Evolutionary conservation across 2,329 filamentous ascomycete genomes (phyloP), one percentile per base, ranked within the genome.

Genomic region (Lasiodiplodia hormozganensis): DNA sequence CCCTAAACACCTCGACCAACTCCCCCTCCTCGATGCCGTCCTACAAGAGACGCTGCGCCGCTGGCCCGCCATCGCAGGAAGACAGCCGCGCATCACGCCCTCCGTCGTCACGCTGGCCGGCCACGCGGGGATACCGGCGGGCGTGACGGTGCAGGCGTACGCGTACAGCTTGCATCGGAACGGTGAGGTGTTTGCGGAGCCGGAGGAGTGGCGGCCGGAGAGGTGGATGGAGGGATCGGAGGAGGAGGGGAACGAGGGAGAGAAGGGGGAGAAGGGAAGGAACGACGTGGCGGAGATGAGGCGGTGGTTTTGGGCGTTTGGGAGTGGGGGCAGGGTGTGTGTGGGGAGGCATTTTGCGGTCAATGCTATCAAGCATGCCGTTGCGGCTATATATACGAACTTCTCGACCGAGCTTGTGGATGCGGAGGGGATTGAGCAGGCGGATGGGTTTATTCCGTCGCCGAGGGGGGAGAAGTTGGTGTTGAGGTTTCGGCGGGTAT

Each of bases 371-470:
- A 94, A 94, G 78, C 83, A 91, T 53, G 86, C 90, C 4, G 80
- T 90, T 36, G 90, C 90, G 0, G 86, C 87, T 1, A 86, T 96
- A 4, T 95, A 93, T 76, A 86, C 87, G 3, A 91, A 89, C 21
- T 84, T 82, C 72, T 75, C 71, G 49, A 84, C 82, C 4, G 70
- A 51, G 2, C 69, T 79, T 23, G 72, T 76, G 3, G 72, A 71
- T 51, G 75, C 75, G 68, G 78, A 77, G 40, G 78, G 78, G 4
- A 81, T 82, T 73, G 74, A 77, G 69, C 76, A 78, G 62, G 74
- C 74, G 56, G 78, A 78, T 68, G 73, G 76, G 1, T 81, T 81
- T 70, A 77, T 77, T 34, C 78, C 79, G 11, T 78, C 80, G 68
- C 79, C 80, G 21, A 62, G 75, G 36, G 78, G 79, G 11, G 72